A percentile compares a stretch with the other conserved stretches of the same genome.
Conservation (phyloP, 345 rosid genomes). For the Cardiospermum halicacabum region DNA sequence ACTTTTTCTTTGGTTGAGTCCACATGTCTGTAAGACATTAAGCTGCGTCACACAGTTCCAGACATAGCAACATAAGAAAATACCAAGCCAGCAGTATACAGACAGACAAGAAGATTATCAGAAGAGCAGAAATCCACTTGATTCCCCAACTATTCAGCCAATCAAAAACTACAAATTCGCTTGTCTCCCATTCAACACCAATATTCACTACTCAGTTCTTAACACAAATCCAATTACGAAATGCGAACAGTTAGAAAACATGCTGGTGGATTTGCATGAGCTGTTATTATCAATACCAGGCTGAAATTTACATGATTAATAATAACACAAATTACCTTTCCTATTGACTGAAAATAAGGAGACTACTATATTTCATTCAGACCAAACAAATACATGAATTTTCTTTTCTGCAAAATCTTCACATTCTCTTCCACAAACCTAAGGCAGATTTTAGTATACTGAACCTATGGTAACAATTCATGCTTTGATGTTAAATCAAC, state of each 20-base stretch:
- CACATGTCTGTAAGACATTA: constrained; percentile 53
- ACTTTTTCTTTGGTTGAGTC: constrained; percentile 30
- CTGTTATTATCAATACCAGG: constrained; percentile 27
- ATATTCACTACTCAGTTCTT: constrained; percentile 29
- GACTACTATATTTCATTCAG: too few relatives aligned
- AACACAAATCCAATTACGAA: constrained; percentile 73
- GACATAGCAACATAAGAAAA: constrained; percentile 58
- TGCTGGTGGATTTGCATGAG: constrained; percentile 58
- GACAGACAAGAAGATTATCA: constrained; percentile 82
- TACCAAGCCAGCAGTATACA: constrained; percentile 58
- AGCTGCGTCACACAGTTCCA: constrained; percentile 56
- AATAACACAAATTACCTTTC: too few relatives aligned
- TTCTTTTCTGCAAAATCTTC: too few relatives aligned
- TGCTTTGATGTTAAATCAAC: too few relatives aligned
- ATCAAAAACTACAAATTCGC: constrained; percentile 46
- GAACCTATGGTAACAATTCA: too few relatives aligned
- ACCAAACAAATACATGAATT: too few relatives aligned
- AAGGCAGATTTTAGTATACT: too few relatives aligned
- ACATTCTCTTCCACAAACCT: too few relatives aligned
- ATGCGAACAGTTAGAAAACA: constrained; percentile 74
- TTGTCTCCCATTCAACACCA: constrained; percentile 29
- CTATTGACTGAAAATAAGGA: too few relatives aligned
- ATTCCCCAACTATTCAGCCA: constrained; percentile 61
- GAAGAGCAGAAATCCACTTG: constrained; percentile 79
- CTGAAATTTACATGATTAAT: too few relatives aligned